Conservation (phyloP, 2,329 filamentous ascomycete species). For the Lachnellula suecica region DNA sequence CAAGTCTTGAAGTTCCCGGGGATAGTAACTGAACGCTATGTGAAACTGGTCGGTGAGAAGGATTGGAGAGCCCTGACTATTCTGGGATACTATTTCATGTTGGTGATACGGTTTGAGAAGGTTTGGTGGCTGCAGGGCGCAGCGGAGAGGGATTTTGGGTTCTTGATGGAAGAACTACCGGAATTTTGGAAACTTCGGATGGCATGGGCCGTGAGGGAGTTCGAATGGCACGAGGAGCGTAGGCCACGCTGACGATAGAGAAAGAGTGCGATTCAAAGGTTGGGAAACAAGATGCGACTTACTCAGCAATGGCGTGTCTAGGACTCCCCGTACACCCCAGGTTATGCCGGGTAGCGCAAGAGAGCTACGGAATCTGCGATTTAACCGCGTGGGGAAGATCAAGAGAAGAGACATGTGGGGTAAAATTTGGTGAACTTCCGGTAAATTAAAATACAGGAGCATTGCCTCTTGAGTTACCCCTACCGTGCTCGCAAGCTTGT, state of each 20-base stretch:
- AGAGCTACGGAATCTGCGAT: too few species aligned
- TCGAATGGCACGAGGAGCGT: background rate
- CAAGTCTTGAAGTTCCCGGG: conserved; percentile 61
- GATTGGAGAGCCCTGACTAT: conserved; percentile 62
- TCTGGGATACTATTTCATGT: conserved; percentile 65
- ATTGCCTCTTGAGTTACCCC: too few species aligned
- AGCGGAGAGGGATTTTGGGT: conserved; percentile 60
- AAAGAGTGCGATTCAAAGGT: background rate
- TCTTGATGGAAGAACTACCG: conserved; percentile 30
- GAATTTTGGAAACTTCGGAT: conserved; percentile 20
- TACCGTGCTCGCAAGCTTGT: too few species aligned
- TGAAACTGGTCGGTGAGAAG: conserved; percentile 56
- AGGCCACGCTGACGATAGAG: background rate
- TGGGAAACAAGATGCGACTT: too few species aligned
- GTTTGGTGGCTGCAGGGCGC: conserved; percentile 70
- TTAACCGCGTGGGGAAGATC: too few species aligned
- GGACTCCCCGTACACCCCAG: too few species aligned
- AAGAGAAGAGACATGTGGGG: too few species aligned
- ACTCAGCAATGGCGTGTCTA: too few species aligned
- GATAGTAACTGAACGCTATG: conserved; percentile 58
- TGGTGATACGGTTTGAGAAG: conserved; percentile 59
- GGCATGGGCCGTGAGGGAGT: conserved; percentile 18
- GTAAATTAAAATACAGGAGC: too few species aligned
- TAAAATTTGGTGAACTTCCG: too few species aligned
- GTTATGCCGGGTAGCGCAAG: too few species aligned